Percentiles rank a stretch among this genome's conserved stretches.
Evolutionary conservation across 1,139 yeast genomes (phyloP).

Genomic region (Geotrichum candidum): DNA sequence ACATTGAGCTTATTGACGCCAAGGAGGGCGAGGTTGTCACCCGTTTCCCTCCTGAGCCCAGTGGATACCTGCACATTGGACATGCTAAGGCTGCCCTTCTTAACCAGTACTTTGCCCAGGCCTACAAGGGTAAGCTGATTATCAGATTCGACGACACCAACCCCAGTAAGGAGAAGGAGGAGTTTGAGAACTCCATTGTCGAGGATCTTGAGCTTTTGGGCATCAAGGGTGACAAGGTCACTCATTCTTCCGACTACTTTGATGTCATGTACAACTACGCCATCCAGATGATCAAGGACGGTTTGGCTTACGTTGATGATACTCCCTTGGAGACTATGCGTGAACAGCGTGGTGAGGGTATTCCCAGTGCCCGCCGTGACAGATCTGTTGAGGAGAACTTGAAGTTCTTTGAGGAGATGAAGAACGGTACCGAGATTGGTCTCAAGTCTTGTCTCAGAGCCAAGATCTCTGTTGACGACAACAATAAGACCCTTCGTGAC

Average conservation of each 20-base stretch:
- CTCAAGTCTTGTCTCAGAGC: conserved; percentile 88
- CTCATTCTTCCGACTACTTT: conserved; percentile 91
- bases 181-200: conserved; percentile 85
- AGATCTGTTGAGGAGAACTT: conserved; percentile 87
- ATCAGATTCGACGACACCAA: conserved; percentile 96
- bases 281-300: conserved; percentile 79
- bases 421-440: conserved; percentile 86
- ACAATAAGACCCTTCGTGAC: conserved; percentile 91
- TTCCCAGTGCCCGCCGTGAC: conserved; percentile 83
- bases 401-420: conserved; percentile 82
- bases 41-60: conserved; percentile 90
- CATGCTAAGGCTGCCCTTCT: conserved; percentile 96
- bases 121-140: conserved; percentile 88
- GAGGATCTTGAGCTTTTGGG: conserved; percentile 87
- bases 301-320: conserved; percentile 95
- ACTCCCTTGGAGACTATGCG: conserved; percentile 92
- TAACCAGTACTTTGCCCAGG: conserved; percentile 91
- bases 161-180: conserved; percentile 89
- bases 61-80: conserved; percentile 94
- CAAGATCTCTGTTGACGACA: conserved; percentile 82
- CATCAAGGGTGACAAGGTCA: conserved; percentile 77
- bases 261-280: conserved; percentile 83
- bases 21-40: conserved; percentile 91
- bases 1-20: conserved; percentile 87
- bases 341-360: conserved; percentile 96